Conservation (phyloP, 345 rosid genomes). For the Eucalyptus urophylla region DNA sequence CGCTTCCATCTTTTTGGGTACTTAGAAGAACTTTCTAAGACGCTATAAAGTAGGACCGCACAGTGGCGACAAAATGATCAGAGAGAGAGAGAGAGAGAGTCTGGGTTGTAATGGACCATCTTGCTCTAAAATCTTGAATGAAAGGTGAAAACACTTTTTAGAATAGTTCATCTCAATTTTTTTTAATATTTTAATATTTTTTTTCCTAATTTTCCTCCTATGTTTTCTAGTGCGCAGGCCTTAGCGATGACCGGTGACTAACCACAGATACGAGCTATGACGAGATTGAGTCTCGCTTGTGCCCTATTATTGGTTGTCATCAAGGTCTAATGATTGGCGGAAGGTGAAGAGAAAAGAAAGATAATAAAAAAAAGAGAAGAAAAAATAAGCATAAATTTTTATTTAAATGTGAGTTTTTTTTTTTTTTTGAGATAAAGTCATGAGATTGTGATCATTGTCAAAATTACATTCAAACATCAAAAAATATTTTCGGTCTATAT, state of each 20-base stretch:
- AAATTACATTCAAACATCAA: too few species aligned
- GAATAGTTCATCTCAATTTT: fast-evolving
- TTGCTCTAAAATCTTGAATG: too few species aligned
- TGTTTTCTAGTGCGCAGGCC: fast-evolving
- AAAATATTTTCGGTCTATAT: too few species aligned
- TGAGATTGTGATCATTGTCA: not conserved
- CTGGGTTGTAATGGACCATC: not conserved
- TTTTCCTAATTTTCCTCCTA: fast-evolving
- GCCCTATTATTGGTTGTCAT: not conserved
- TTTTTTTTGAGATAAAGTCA: too few species aligned
- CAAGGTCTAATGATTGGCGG: fast-evolving
- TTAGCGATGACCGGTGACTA: fast-evolving
- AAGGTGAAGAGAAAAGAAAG: not conserved
- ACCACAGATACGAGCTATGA: too few species aligned
- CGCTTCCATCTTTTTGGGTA: not conserved
- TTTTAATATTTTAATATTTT: too few species aligned
- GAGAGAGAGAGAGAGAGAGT: too few species aligned
- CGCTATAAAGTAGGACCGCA: not conserved
- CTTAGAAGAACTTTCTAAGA: not conserved
- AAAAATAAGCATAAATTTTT: too few species aligned
- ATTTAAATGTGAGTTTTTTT: too few species aligned
- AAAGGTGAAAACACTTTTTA: not conserved
- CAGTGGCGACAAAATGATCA: not conserved
- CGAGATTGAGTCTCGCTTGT: not conserved
- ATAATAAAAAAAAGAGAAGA: too few species aligned